Evolutionary conservation across 768 basidiomycete genomes (phyloP), one percentile per base, ranked within the genome.

Genomic region (Lentinula detonsa): DNA sequence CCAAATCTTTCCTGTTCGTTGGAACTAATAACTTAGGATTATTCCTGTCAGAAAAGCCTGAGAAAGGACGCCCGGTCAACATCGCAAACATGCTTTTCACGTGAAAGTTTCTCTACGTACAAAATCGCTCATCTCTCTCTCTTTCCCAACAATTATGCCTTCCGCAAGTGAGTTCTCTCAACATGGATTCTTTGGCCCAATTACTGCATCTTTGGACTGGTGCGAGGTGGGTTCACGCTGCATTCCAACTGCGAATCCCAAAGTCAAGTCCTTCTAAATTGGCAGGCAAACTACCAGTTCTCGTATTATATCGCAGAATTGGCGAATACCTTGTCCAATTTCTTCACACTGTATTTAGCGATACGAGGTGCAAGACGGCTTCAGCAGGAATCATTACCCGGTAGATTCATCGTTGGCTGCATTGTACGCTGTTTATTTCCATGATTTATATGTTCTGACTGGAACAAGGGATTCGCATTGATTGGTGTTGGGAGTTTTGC

Each of bases 401-500:
- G 58, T n/a, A 73, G 81, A 48, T 83, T 78, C 63, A 63, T 71
- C 7, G 56, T 74, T 13, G 81, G 80, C 6, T 79, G 77, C 60
- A 61, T 74, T 39, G 82, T 80, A 64, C 28, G 75, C 67, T 11
- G 8, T 23, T 16, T 42, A n/a, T 21, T 45, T 34, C 10, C 34
- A 39, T 59, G 48, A 43, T 18, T 18, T 45, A 15, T 48, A 21
- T 15, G n/a, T 15, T 15, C 31, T 34, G 23, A 33, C 37, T 58
- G 46, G 57, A 49, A 46, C 31, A 50, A 90, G 87, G 87, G 87
- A 3, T 77, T 90, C 61, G 83, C 76, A 16, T 71, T 90, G 18
- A 83, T 92, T 48, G 90, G 88, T n/a, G 62, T 90, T 11, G 90
- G 91, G 18, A 90, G 88, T 68, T 85, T 87, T 66, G 81, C 85